Conservation (phyloP, 345 rosid genomes). For the Syzygium grande region DNA sequence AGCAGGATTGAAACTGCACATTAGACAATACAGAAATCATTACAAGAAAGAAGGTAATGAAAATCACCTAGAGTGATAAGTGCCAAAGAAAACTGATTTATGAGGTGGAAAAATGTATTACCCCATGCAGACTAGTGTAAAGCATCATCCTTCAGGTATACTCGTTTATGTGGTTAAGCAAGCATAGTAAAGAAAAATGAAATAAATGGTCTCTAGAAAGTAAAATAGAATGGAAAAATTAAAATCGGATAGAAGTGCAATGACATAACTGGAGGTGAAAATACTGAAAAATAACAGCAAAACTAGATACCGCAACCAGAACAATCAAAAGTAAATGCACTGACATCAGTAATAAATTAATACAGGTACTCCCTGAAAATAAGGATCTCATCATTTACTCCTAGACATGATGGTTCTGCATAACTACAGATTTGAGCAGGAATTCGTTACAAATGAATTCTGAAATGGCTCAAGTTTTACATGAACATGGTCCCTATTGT, state of each 20-base stretch:
- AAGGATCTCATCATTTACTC: not conserved
- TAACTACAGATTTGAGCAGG: not conserved
- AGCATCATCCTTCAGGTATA: not conserved
- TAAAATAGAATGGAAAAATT: not conserved
- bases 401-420: not conserved
- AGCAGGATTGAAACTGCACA: slow-evolving; percentile 69
- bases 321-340: not conserved
- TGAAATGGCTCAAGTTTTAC: not conserved
- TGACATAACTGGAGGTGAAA: not conserved
- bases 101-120: not conserved
- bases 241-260: not conserved
- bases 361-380: not conserved
- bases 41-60: not conserved
- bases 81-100: not conserved
- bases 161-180: not conserved
- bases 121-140: not conserved
- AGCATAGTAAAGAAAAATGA: not conserved
- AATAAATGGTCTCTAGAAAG: not conserved
- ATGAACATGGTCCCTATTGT: not conserved
- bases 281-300: not conserved
- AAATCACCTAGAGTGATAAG: not conserved
- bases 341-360: not conserved
- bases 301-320: not conserved
- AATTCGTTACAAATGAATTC: not conserved
- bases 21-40: not conserved